phyloP scores from a whole-genome alignment of 2,329 filamentous ascomycete species.

The Beauveria scarabaeidicola region DNA sequence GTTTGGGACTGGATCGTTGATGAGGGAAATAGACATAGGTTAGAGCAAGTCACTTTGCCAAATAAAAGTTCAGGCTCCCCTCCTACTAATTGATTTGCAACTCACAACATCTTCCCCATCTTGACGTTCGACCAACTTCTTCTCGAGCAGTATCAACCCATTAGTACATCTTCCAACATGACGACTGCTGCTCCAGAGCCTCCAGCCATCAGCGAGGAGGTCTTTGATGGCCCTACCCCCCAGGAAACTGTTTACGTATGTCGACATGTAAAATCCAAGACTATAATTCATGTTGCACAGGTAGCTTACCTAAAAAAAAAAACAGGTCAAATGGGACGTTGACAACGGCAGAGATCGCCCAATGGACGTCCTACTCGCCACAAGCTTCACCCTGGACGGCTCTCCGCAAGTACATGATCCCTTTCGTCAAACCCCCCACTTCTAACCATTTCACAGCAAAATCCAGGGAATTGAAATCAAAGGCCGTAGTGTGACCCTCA shows the following conservation, averaged over 20 bases:
- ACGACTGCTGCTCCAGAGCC: background rate
- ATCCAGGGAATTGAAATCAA: background rate
- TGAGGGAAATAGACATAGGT: no score
- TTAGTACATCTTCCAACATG: background rate
- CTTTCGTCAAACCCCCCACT: background rate
- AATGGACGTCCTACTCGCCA: background rate
- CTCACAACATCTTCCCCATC: no score
- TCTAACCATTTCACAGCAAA: background rate
- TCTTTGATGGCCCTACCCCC: background rate
- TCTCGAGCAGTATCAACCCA: slow-evolving; percentile 22
- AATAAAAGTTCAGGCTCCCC: no score
- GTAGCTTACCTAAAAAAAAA: background rate
- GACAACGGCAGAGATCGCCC: background rate
- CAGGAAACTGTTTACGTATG: background rate
- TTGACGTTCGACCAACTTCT: no score
- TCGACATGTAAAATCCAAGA: background rate
- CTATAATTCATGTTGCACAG: no score
- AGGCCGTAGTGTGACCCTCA: background rate
- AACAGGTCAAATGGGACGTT: background rate
- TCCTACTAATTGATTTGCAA: accelerated
- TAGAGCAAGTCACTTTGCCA: no score
- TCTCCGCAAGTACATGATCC: background rate
- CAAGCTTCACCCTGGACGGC: background rate
- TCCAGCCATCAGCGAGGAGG: background rate
- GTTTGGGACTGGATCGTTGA: no score